These are phyloP conservation scores for Pleomassaria siparia DNA, from an alignment of 2,329 filamentous ascomycete genomes.

Conservation along the genomic window DNA sequence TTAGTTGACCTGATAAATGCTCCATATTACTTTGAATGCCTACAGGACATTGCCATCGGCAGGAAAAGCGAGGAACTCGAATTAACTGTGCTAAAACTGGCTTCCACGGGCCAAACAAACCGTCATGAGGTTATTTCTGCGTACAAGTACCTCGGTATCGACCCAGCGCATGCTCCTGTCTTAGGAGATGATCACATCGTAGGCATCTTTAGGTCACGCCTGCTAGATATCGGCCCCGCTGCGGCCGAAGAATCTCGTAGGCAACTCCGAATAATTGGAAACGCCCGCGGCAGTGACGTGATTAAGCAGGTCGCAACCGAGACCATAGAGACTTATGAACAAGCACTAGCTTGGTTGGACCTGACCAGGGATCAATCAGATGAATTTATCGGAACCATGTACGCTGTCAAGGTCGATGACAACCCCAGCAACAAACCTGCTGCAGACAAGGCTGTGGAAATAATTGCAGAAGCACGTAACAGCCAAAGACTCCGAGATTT, in stretches of 20 bases:
- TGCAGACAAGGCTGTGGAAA: conserved; percentile 57
- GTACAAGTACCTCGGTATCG: conserved; percentile 61
- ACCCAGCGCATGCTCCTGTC: conserved; percentile 39
- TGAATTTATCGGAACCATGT: conserved; percentile 61
- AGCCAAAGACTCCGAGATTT: conserved; percentile 57
- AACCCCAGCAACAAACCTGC: conserved; percentile 52
- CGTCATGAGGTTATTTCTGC: conserved; percentile 59
- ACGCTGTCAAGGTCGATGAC: conserved; percentile 57
- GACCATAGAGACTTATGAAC: conserved; percentile 61
- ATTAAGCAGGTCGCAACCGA: conserved; percentile 62
- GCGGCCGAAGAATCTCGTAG: conserved; percentile 60
- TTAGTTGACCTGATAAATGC: conserved; percentile 56
- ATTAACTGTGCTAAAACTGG: conserved; percentile 58
- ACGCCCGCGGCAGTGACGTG: conserved; percentile 57
- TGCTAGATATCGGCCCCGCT: conserved; percentile 55
- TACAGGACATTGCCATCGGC: conserved; percentile 61
- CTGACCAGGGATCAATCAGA: conserved; percentile 52
- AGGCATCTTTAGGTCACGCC: conserved; percentile 60
- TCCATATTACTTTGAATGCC: conserved; percentile 65
- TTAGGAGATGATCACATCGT: conserved; percentile 63
- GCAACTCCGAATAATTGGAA: conserved; percentile 62
- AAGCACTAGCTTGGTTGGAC: conserved; percentile 64
- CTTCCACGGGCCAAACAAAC: conserved; percentile 60
- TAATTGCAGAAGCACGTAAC: conserved; percentile 61
- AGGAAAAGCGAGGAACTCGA: conserved; percentile 60